These are phyloP conservation scores for Pyronema domesticum DNA, from an alignment of 495 filamentous ascomycete species.

Conservation along the genomic window DNA sequence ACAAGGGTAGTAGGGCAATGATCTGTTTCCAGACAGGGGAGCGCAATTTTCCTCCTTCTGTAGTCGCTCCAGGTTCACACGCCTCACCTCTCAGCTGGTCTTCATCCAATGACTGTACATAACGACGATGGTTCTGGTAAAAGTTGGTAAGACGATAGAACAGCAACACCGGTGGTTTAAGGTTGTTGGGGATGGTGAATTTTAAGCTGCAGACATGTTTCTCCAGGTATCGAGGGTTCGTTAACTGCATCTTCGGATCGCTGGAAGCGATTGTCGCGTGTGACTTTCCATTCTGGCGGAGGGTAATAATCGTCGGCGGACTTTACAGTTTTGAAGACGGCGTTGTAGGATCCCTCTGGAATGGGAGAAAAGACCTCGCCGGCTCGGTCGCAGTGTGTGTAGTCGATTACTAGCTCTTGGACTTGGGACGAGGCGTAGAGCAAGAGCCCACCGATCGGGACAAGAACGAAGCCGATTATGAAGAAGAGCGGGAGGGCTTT, in stretches of 20 bases:
- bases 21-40: constrained; percentile 41
- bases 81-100: constrained; percentile 64
- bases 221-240: constrained; percentile 5
- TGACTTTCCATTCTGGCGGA: constrained; percentile 16
- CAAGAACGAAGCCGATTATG: constrained; percentile 67
- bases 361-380: constrained; percentile 32
- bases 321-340: constrained; percentile 44
- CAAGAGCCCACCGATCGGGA: constrained; percentile 67
- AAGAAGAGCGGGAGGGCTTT: constrained; percentile 86
- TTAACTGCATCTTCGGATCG: constrained; percentile 6
- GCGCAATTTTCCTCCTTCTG: constrained; percentile 46
- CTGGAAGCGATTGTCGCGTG: constrained; percentile 16
- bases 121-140: constrained; percentile 97
- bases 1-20: constrained; percentile 79
- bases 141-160: constrained; percentile 97
- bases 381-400: constrained; percentile 49
- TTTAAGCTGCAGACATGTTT: constrained; percentile 42
- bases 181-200: constrained; percentile 60
- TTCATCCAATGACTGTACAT: constrained; percentile 71
- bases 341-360: constrained; percentile 36
- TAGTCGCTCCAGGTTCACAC: constrained; percentile 41
- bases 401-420: constrained; percentile 78
- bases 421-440: constrained; percentile 70
- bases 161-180: constrained; percentile 64
- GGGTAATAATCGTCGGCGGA: constrained; percentile 13